Evolutionary conservation across 768 basidiomycete species (phyloP), one percentile per base, ranked within the genome.

Genomic region (Leccinum sublutescens): DNA sequence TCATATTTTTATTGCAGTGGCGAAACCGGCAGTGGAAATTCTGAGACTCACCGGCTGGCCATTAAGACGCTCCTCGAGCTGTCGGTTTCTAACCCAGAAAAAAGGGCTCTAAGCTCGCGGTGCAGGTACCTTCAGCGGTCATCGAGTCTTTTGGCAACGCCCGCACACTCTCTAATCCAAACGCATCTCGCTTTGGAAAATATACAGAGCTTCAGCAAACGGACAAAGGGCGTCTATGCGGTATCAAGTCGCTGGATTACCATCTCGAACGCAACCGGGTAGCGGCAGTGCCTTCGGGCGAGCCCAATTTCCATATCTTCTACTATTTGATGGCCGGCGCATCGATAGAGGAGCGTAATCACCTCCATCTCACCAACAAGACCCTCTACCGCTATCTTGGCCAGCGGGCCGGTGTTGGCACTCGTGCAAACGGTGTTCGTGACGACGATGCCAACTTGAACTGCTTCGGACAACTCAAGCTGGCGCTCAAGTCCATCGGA

Each of bases 181-280:
- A 97, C 68, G 95, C 96, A 14, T 98, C 97, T 33, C 89, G 94
- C 51, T 97, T 96, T 70, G 97, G 96, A 57, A 95, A 96, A 73
- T 99, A 99, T 73, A 97, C 95, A 49, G 97, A 99, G 70, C 82
- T 99, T 0, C 97, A 98, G 75, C 98, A 97, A 77, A 91, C 85
- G 54, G 95, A 98, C 34, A 88, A 91, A 21, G 95, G 95, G 7
- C 83, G 95, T 4, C 76, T 98, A 0, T 86, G 80, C 50, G 97
- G 97, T 62, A 79, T 93, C 71, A 98, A 98, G 74, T 95, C 94
- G 0, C 85, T 98, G 62, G 94, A 98, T 69, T 98, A 99, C 77
- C 96, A 96, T 75, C 83, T 98, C 54, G 94, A 98, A 72, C 81
- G 91, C 55, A 91, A 88, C 66, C 86, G 23, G 10, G 93, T 98